phyloP scores from a whole-genome alignment of 768 basidiomycete species.

The Leccinum disarticulatum region DNA sequence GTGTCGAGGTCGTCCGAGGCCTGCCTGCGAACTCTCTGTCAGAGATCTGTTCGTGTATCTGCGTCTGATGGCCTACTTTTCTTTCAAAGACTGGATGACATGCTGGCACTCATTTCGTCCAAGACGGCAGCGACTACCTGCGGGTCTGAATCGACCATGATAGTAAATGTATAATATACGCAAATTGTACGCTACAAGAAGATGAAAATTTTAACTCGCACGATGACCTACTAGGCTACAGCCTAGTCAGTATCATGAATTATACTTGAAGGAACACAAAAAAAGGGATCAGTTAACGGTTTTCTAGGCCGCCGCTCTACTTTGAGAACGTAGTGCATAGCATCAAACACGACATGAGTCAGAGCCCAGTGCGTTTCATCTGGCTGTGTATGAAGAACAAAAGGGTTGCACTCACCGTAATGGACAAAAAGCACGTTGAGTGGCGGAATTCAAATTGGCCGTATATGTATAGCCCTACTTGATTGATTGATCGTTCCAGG shows the following conservation, averaged over 20 bases:
- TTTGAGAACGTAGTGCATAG: slow-evolving; percentile 49
- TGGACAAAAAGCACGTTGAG: too few species aligned
- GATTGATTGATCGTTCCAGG: not conserved
- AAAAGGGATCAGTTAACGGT: slow-evolving; percentile 52
- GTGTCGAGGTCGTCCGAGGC: slow-evolving; percentile 44
- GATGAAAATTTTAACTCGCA: not conserved
- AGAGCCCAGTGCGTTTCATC: slow-evolving; percentile 71
- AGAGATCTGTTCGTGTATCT: slow-evolving; percentile 9
- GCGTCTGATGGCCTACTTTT: slow-evolving; percentile 44
- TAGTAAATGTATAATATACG: slow-evolving; percentile 1
- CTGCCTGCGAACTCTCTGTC: slow-evolving; percentile 25
- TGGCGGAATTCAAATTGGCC: not conserved
- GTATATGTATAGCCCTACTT: not conserved
- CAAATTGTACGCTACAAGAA: slow-evolving; percentile 2
- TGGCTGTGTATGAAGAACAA: not conserved
- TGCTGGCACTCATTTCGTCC: slow-evolving; percentile 61
- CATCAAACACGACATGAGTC: slow-evolving; percentile 40
- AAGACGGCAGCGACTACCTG: slow-evolving; percentile 28
- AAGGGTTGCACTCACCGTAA: not conserved
- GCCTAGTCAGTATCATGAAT: slow-evolving; percentile 12
- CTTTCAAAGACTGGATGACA: slow-evolving; percentile 54
- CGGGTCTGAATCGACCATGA: slow-evolving; percentile 18
- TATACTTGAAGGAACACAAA: not conserved
- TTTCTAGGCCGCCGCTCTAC: slow-evolving; percentile 62
- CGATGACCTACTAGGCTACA: slow-evolving; percentile 2